Percentiles rank a stretch among this genome's conserved stretches.
phyloP scores from a whole-genome alignment of 2,329 filamentous ascomycete species.

The Dactylonectria macrodidyma region DNA sequence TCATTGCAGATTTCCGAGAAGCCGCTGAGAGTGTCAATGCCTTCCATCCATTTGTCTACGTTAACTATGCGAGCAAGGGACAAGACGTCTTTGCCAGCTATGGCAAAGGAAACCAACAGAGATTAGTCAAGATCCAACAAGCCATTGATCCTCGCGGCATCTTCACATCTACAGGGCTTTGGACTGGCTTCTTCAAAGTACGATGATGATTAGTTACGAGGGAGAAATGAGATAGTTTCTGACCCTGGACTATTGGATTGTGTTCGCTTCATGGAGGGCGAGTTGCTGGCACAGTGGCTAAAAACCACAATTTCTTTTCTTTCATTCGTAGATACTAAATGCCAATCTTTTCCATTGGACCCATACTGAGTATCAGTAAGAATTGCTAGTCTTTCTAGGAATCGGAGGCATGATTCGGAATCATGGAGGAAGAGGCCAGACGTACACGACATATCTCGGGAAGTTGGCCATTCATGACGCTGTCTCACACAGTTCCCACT shows the following conservation, averaged over 20 bases:
- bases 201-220: background rate
- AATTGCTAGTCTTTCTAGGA: background rate
- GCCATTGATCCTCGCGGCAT: background rate
- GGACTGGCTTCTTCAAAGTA: background rate
- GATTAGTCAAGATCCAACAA: constrained; percentile 8
- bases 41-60: constrained; percentile 18
- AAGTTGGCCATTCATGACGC: background rate
- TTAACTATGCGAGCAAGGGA: constrained; percentile 16
- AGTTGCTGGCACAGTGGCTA: background rate
- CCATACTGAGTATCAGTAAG: background rate
- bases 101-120: constrained; percentile 11
- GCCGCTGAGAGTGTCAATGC: constrained; percentile 1
- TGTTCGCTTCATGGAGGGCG: background rate
- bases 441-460: background rate
- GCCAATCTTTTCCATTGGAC: background rate
- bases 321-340: no score
- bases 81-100: constrained; percentile 11
- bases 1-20: background rate
- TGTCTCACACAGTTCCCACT: background rate
- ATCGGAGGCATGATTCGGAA: background rate
- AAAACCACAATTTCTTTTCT: no score
- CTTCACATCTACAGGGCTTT: background rate
- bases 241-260: no score
- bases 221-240: background rate
- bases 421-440: background rate